phyloP scores from a whole-genome alignment of 192 early-diverging fungal species.

The Backusella westeae region DNA sequence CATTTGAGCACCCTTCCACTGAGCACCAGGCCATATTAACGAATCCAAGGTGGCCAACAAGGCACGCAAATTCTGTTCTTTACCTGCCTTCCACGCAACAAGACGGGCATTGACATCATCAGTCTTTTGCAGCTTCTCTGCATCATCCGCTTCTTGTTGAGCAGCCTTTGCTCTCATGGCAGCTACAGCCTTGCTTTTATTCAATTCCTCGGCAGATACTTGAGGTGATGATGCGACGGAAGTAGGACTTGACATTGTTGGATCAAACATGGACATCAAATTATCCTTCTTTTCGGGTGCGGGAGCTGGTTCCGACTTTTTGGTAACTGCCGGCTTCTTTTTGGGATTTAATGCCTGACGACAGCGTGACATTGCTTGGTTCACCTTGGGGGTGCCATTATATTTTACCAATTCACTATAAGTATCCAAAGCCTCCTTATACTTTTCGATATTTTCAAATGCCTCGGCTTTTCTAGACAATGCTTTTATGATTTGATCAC shows the following conservation, averaged over 20 bases:
- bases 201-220: not conserved
- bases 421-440: constrained; percentile 61
- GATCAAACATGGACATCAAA: constrained; percentile 13
- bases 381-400: constrained; percentile 35
- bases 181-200: constrained; percentile 54
- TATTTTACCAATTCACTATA: constrained; percentile 47
- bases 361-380: constrained; percentile 48
- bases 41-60: constrained; percentile 77
- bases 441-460: constrained; percentile 82
- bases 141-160: constrained; percentile 72
- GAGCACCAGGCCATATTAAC: constrained; percentile 74
- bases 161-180: constrained; percentile 73
- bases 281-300: constrained; percentile 18
- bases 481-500: constrained; percentile 71
- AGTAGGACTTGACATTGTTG: not conserved
- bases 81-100: constrained; percentile 76
- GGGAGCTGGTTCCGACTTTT: not conserved
- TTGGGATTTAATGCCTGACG: constrained; percentile 37
- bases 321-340: not conserved
- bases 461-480: constrained; percentile 77
- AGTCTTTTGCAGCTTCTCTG: constrained; percentile 65
- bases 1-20: constrained; percentile 76
- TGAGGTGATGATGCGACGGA: constrained; percentile 3
- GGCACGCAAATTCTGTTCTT: constrained; percentile 89
- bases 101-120: constrained; percentile 81